A percentile compares a stretch with the other conserved stretches of the same genome.
These are phyloP conservation scores for Aegilops bicornis DNA, from an alignment of 176 grass and related monocot species.

Conservation along the genomic window DNA sequence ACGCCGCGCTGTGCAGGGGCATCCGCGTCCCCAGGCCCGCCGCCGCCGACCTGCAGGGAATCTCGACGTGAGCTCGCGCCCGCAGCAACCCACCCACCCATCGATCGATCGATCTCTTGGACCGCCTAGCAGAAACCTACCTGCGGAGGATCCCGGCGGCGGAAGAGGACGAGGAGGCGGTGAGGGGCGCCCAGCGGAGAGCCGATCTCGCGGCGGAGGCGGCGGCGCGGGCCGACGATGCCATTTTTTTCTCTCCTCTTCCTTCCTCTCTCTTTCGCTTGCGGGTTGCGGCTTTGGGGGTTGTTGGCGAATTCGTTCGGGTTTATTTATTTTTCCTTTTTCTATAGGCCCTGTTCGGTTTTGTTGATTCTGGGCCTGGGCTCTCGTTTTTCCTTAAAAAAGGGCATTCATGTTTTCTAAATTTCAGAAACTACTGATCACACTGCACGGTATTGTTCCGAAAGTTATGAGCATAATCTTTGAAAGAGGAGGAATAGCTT, in stretches of 20 bases:
- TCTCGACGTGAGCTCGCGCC: neutral
- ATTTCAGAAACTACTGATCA: too few relatives aligned
- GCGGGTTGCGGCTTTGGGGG: neutral
- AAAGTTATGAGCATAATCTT: too few relatives aligned
- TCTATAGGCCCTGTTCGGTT: neutral
- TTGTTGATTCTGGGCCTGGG: too few relatives aligned
- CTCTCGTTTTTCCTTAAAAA: too few relatives aligned
- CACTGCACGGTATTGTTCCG: too few relatives aligned
- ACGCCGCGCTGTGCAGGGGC: constrained; percentile 56
- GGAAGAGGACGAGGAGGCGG: too few relatives aligned
- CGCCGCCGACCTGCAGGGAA: constrained; percentile 30
- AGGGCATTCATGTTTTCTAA: too few relatives aligned
- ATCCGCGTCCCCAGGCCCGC: constrained; percentile 30
- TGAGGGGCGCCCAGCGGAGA: too few relatives aligned
- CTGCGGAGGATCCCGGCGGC: neutral
- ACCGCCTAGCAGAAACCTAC: neutral
- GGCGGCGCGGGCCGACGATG: constrained; percentile 14
- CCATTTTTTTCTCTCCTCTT: neutral
- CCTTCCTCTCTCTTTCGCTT: neutral
- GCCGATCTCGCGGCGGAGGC: constrained; percentile 19
- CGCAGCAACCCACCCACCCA: neutral
- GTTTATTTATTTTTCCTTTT: neutral
- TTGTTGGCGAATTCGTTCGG: neutral
- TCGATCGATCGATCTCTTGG: neutral
- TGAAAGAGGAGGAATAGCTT: too few relatives aligned